Base-by-base conservation (phyloP, 148 eudicot genomes). In the Rhododendron kiyosumense region DNA sequence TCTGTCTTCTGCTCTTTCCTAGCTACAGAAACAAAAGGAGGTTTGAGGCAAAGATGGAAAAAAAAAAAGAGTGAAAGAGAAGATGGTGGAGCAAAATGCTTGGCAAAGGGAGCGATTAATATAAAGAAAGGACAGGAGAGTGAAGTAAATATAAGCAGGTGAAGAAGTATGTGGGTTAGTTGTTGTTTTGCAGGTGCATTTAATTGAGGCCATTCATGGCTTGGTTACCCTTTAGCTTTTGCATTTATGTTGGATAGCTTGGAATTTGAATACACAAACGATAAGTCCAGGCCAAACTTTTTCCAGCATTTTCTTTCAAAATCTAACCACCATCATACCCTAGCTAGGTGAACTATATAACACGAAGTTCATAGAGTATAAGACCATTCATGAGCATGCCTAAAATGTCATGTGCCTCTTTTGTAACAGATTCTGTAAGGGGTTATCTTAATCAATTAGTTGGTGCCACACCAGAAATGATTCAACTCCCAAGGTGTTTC, bases 141-240 rank as follows among this genome's bases (percentile, higher is more conserved):
- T 85, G 90, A 63, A 90, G 91, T 92, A 92, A 93, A 90, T 92
- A 89, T 74, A 86, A 85, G 87, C 92, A 91, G 96, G 92, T 89
- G 88, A 89, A 87, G 57, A 74, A 52, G 92, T 90, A 76, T 90
- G 93, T 88, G 88, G 87, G 94, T 91, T 93, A 88, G 91, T 91
- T 95, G 92, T 85, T 89, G 63, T 73, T 76, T 84, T 91, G 93
- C 92, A 91, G 89, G 54, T 18, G 92, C 93, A 93, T 93, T 91
- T 86, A 93, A 84, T 36, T 32, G 83, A 30, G 75, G 75, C 57
- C 87, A 88, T 84, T 88, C 46, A 85, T 51, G 6, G 82, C 82
- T 48, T 43, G 13, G 8, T 14, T 71, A 71, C 32, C 76, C 76
- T 71, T 71, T 14, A 32, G 41, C 76, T 26, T 71, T 71, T 71